phyloP scores from a whole-genome alignment of 73 alveolate species.

The Paramecium pentaurelia region DNA sequence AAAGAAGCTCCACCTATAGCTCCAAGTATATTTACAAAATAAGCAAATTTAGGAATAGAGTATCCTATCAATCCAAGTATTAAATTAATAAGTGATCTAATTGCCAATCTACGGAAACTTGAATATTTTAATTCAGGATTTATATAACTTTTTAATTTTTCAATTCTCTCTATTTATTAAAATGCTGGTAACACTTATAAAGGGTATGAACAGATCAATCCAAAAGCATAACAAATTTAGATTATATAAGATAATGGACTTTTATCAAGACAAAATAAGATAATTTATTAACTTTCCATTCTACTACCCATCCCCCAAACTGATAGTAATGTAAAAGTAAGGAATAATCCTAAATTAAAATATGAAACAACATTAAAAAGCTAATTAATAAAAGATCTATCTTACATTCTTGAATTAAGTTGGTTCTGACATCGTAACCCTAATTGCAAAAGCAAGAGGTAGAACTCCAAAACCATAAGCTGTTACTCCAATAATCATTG shows the following conservation, averaged over 20 bases:
- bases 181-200: conserved; percentile 20
- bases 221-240: not conserved
- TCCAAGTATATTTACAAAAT: not conserved
- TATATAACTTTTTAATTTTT: not conserved
- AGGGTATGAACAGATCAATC: conserved; percentile 9
- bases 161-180: conserved; percentile 19
- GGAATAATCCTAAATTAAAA: not conserved
- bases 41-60: not conserved
- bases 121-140: conserved; percentile 19
- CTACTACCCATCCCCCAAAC: conserved; percentile 11
- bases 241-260: not conserved
- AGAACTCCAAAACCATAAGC: conserved; percentile 10
- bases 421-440: not conserved
- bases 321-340: not conserved
- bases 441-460: conserved; percentile 33
- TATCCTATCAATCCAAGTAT: conserved; percentile 11
- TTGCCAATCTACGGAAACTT: not conserved
- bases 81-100: not conserved
- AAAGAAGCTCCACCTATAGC: conserved; percentile 24
- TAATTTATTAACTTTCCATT: not conserved
- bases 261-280: not conserved
- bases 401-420: not conserved
- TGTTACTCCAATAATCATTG: not conserved
- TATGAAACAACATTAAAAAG: not conserved
- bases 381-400: not conserved